Evolutionary conservation across 257 asterid species (phyloP).

Genomic region (Penstemon eatonii): DNA sequence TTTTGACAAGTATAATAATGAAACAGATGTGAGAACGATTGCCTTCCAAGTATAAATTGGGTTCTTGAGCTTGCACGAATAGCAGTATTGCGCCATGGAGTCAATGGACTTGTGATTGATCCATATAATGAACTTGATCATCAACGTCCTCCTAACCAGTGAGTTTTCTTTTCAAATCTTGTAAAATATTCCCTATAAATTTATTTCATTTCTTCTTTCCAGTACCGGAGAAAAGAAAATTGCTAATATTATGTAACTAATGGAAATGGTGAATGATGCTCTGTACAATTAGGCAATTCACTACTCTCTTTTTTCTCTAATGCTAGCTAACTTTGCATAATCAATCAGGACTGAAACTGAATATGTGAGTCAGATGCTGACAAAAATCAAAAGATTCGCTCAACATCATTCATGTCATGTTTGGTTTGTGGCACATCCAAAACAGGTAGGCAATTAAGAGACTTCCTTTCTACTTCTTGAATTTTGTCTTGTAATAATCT

Average conservation of each 20-base stretch:
- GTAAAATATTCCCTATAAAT: neutral
- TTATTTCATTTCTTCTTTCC: neutral
- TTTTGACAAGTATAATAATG: conserved; percentile 9
- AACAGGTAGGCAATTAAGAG: conserved; percentile 60
- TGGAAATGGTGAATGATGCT: neutral
- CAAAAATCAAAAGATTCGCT: conserved; percentile 88
- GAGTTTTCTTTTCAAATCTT: conserved; percentile 40
- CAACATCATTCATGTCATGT: conserved; percentile 96
- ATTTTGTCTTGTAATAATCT: conserved; percentile 24
- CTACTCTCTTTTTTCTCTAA: neutral
- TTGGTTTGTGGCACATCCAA: conserved; percentile 99
- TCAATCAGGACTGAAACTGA: conserved; percentile 91
- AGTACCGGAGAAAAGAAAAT: too few relatives aligned
- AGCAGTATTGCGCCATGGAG: conserved; percentile 90
- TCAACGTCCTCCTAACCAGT: conserved; percentile 83
- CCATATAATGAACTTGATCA: conserved; percentile 98
- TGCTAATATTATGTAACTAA: neutral
- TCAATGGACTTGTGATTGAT: conserved; percentile 91
- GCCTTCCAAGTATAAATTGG: conserved; percentile 87
- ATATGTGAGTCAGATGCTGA: conserved; percentile 96
- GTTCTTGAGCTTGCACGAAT: conserved; percentile 90
- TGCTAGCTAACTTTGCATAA: conserved; percentile 9
- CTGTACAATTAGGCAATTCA: neutral
- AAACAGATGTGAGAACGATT: conserved; percentile 88
- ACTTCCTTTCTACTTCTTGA: neutral